These are phyloP conservation scores for Leishmania lainsoni DNA, from an alignment of 208 protist species.

Conservation along the genomic window DNA sequence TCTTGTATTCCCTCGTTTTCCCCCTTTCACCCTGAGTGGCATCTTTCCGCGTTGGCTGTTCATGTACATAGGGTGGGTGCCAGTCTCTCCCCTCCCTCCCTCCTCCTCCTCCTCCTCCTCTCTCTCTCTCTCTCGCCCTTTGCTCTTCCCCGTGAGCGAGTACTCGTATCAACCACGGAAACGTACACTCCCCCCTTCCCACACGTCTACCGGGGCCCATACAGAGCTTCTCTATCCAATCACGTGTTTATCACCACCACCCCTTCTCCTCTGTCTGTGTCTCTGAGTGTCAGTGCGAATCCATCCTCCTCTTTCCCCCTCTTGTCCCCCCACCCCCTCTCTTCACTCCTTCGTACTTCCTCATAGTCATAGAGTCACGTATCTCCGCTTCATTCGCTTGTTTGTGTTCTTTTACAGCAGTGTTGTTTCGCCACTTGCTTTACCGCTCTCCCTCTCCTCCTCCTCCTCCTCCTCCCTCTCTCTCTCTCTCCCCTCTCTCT, in stretches of 20 bases:
- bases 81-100: too few relatives aligned
- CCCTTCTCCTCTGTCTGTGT: too few relatives aligned
- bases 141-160: background rate
- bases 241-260: too few relatives aligned
- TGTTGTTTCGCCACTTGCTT: background rate
- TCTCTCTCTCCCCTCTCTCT: conserved; percentile 7
- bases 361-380: background rate
- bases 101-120: too few relatives aligned
- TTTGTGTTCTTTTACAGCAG: background rate
- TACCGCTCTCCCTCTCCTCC: background rate
- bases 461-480: background rate
- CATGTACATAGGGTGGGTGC: too few relatives aligned
- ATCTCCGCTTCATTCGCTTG: background rate
- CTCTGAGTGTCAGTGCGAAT: too few relatives aligned
- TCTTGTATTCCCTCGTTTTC: background rate
- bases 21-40: background rate
- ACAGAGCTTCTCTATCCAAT: too few relatives aligned
- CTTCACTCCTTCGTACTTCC: background rate
- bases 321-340: background rate
- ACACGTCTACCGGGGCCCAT: too few relatives aligned
- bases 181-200: background rate
- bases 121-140: background rate
- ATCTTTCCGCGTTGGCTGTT: conserved; percentile 1
- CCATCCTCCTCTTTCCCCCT: background rate
- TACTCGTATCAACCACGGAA: background rate